These are phyloP conservation scores for Aspergillus alliaceus DNA, from an alignment of 2,329 filamentous ascomycete species.

Conservation along the genomic window DNA sequence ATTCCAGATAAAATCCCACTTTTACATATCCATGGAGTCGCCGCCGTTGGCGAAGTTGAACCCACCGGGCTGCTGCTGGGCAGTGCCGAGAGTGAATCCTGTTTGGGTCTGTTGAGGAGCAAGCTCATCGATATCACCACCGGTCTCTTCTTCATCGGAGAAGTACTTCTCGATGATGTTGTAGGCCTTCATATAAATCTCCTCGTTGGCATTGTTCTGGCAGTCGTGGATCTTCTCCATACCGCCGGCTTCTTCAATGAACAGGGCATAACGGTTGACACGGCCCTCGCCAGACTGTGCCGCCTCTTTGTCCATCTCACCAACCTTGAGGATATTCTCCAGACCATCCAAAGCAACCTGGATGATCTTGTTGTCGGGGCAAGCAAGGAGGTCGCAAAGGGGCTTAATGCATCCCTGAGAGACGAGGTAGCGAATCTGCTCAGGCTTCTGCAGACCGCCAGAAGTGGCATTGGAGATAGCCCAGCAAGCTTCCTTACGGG, in stretches of 20 bases:
- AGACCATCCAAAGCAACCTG: conserved; percentile 96
- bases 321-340: conserved; percentile 99
- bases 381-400: conserved; percentile 88
- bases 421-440: conserved; percentile 96
- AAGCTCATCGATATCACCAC: conserved; percentile 76
- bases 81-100: conserved; percentile 69
- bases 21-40: conserved; percentile 75
- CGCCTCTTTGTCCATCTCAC: conserved; percentile 95
- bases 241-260: conserved; percentile 96
- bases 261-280: conserved; percentile 95
- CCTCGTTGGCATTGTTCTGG: conserved; percentile 99
- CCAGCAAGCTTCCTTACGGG: conserved; percentile 98
- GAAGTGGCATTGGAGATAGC: conserved; percentile 98
- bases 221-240: conserved; percentile 99
- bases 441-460: conserved; percentile 95
- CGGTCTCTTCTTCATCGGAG: conserved; percentile 89
- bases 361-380: conserved; percentile 99
- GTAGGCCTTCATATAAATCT: conserved; percentile 99
- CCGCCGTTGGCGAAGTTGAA: conserved; percentile 88
- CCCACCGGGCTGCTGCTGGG: conserved; percentile 68
- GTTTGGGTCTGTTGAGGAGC: conserved; percentile 68
- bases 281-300: conserved; percentile 48
- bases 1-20: conserved; percentile 14
- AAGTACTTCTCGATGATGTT: conserved; percentile 99
- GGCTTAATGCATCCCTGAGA: conserved; percentile 94